These are phyloP conservation scores for Bonia amplexicaulis DNA, from an alignment of 176 grass and related monocot species.

Conservation along the genomic window DNA sequence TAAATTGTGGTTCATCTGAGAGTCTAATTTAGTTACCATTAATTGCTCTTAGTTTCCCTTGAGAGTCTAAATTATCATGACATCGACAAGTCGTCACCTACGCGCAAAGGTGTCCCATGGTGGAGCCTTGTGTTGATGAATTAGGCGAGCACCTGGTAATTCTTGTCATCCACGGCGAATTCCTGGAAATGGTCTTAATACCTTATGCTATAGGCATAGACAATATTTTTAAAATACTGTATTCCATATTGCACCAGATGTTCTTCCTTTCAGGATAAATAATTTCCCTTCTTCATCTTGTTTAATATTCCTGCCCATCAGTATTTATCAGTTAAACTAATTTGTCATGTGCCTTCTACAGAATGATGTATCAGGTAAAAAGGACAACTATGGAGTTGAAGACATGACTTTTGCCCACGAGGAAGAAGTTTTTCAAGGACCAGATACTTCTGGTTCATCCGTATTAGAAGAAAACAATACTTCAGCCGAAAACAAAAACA, in stretches of 20 bases:
- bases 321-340: neutral
- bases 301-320: neutral
- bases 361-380: slow-evolving; percentile 52
- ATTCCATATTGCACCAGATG: neutral
- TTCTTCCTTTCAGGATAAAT: neutral
- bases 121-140: neutral
- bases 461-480: slow-evolving; percentile 38
- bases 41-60: neutral
- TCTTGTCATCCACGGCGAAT: neutral
- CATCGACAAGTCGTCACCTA: neutral
- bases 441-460: slow-evolving; percentile 31
- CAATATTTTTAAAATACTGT: neutral
- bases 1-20: neutral
- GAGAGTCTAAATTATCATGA: no score
- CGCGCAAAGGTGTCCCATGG: neutral
- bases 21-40: neutral
- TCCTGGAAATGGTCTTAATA: slow-evolving; percentile 1
- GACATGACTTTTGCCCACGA: slow-evolving; percentile 78
- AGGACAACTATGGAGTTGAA: slow-evolving; percentile 53
- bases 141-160: neutral
- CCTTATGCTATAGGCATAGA: neutral
- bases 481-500: slow-evolving; percentile 25
- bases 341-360: slow-evolving; percentile 24
- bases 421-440: slow-evolving; percentile 71
- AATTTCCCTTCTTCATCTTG: neutral